Base-by-base conservation (phyloP, 1,284 basidiomycete species). In the Microbotryum violaceum region DNA sequence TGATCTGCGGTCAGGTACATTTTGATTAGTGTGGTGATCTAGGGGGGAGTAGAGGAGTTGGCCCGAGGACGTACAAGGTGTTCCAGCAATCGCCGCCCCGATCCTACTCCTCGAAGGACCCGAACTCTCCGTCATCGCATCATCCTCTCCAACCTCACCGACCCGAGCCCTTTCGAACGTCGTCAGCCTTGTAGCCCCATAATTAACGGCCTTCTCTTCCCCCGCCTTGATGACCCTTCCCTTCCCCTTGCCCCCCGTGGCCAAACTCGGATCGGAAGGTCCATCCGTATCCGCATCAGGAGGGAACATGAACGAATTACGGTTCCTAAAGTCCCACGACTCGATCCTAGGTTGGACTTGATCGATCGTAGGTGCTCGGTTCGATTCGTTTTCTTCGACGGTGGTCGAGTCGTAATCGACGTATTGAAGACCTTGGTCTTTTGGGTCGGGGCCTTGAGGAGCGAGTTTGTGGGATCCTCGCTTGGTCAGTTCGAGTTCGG, bases 231-330 rank as follows among this genome's bases (percentile, higher is more conserved):
- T 18, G 14, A 42, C 4, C 37, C 37, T 42, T 18, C 16, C 14
- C 65, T 83, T 81, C 70, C 90, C 58, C 56, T 42, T 58, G 20
- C 29, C 33, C 6, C 31, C 31, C 2, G 2, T 31, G 45, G 9
- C 29, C 44, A 16, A 18, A 29, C 23, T 25, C 33, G 33, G 42
- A 6, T 42, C 16, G 9, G 37, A 42, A 42, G 37, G 37, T 42
- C 14, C 37, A 6, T 12, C 12, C 33, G 82, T 78, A 72, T 97
- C 86, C 31, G 89, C 89, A 72, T 94, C 92, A 3, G 92, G 91
- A 1, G 86, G 74, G 72, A 93, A 97, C 89, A 94, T 93, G 57
- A 97, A 80, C 9, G 87, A 84, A 77, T 97, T 97, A 60, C 91
- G 84, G 33, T 88, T 82, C 89, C 91, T 92, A 80, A 92, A 94